Evolutionary conservation across 31 red algal genomes (phyloP).

Genomic region (Odonthalia washingtoniensis): DNA sequence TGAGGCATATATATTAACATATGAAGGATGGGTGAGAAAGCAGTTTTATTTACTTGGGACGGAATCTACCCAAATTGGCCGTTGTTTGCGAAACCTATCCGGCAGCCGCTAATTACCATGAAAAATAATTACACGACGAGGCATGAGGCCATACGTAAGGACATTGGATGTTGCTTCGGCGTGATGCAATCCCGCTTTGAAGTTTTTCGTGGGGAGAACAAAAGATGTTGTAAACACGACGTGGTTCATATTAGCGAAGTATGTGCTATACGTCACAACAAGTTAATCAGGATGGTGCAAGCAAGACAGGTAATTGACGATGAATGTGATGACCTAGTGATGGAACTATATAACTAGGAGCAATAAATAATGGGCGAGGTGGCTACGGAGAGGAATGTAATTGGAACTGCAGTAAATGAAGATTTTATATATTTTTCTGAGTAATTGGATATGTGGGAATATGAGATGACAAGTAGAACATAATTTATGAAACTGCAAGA

Average conservation of each 20-base stretch:
- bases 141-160: conserved; percentile 38
- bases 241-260: conserved; percentile 41
- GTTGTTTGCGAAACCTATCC: conserved; percentile 33
- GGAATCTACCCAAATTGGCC: conserved; percentile 37
- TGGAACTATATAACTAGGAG: no score
- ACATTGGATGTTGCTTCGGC: conserved; percentile 54
- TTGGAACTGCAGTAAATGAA: no score
- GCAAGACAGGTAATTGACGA: not conserved
- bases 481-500: no score
- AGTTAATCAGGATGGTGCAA: not conserved
- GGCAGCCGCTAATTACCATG: conserved; percentile 8
- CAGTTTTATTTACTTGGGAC: conserved; percentile 36
- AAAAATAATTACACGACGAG: not conserved
- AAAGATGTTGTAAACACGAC: conserved; percentile 33
- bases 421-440: no score
- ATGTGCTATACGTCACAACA: conserved; percentile 41
- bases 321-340: no score
- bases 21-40: not conserved
- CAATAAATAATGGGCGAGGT: no score
- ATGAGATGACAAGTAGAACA: no score
- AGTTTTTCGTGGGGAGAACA: conserved; percentile 3
- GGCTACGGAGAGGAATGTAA: no score
- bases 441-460: no score
- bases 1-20: conserved; percentile 27
- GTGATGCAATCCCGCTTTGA: conserved; percentile 48